Conservation (phyloP, 1,284 basidiomycete species). For the Gymnopus androsaceus region DNA sequence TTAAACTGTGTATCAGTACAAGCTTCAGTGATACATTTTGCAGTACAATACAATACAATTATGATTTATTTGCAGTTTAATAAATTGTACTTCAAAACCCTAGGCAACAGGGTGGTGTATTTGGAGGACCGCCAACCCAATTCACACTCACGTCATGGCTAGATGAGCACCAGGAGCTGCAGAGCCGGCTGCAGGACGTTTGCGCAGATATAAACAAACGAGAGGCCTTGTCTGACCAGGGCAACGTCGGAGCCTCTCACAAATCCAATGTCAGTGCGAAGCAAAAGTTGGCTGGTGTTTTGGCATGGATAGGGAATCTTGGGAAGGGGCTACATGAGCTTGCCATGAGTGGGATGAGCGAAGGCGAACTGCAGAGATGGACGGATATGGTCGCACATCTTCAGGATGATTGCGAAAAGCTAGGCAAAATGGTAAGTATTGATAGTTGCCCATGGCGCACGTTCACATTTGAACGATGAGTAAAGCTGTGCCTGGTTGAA, state of each 20-base stretch:
- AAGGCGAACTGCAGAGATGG: constrained; percentile 82
- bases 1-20: too few species aligned
- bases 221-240: constrained; percentile 76
- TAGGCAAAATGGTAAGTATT: constrained; percentile 81
- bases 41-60: too few species aligned
- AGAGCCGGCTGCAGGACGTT: constrained; percentile 74
- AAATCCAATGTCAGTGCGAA: constrained; percentile 82
- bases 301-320: constrained; percentile 70
- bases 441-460: too few species aligned
- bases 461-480: too few species aligned
- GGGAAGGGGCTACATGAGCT: constrained; percentile 69
- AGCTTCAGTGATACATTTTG: too few species aligned
- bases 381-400: constrained; percentile 82
- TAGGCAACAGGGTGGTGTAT: constrained; percentile 40
- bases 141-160: constrained; percentile 83
- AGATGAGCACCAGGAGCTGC: constrained; percentile 78
- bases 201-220: constrained; percentile 85
- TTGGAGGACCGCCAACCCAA: constrained; percentile 37
- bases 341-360: constrained; percentile 69
- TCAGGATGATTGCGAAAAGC: constrained; percentile 84
- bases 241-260: constrained; percentile 77
- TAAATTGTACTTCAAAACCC: too few species aligned
- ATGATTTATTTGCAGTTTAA: too few species aligned
- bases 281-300: constrained; percentile 75
- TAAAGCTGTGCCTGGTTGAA: too few species aligned